Conservation (phyloP, 73 alveolate genomes). For the Effrenium voratum region DNA sequence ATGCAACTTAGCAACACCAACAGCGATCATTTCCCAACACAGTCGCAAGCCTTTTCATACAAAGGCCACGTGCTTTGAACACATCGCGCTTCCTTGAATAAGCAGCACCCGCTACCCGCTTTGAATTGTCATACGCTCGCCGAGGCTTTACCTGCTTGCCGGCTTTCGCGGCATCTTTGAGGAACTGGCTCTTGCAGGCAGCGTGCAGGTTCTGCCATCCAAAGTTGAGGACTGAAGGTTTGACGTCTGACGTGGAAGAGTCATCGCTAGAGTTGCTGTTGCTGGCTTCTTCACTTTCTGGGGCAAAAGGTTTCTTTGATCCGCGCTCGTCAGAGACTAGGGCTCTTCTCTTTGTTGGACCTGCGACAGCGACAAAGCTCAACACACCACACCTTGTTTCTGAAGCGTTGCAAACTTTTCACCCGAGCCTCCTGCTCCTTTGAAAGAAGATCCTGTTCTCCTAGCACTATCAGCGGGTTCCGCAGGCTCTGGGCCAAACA, state of each 20-base stretch:
- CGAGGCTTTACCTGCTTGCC: neutral
- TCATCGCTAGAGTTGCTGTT: neutral
- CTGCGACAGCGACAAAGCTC: too few species aligned
- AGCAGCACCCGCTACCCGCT: conserved; percentile 15
- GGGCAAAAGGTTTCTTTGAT: neutral
- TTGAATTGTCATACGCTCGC: neutral
- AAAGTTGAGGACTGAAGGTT: neutral
- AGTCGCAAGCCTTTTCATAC: neutral
- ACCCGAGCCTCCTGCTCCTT: too few species aligned
- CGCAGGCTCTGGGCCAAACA: too few species aligned
- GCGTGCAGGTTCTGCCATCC: conserved; percentile 13
- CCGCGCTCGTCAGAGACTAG: too few species aligned
- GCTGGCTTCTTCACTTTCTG: neutral
- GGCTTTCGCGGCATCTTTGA: neutral
- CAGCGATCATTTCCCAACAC: neutral
- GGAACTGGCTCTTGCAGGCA: neutral
- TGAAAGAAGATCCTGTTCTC: too few species aligned
- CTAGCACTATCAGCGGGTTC: too few species aligned
- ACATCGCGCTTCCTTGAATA: neutral
- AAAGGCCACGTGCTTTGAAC: neutral
- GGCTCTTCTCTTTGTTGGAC: too few species aligned
- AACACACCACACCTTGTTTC: too few species aligned
- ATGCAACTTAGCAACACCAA: neutral
- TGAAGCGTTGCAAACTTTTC: too few species aligned
- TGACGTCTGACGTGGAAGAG: too few species aligned